Evolutionary conservation across 2,329 filamentous ascomycete genomes (phyloP).

Genomic region (Albophoma yamanashiensis): DNA sequence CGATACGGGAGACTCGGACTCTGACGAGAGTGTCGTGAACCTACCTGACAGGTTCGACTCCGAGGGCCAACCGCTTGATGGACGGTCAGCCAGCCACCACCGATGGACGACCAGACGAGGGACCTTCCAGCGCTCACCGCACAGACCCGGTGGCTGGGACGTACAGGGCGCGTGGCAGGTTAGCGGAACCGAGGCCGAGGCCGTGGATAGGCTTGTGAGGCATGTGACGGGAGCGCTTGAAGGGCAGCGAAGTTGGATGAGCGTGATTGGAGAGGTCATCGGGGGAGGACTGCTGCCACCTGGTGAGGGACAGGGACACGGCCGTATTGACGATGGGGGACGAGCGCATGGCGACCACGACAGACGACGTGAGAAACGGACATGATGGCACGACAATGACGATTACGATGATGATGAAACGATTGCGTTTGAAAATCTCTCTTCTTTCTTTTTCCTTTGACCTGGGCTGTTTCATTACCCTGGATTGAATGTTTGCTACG

Average conservation of each 20-base stretch:
- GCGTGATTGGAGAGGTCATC: constrained; percentile 19
- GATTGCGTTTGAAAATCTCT: constrained; percentile 7
- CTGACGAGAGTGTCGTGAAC: constrained; percentile 28
- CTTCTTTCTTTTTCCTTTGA: no score
- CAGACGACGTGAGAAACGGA: not conserved
- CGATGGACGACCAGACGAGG: constrained; percentile 27
- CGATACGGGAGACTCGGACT: constrained; percentile 11
- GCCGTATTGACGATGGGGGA: constrained; percentile 8
- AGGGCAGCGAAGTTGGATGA: constrained; percentile 19
- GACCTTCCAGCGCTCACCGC: constrained; percentile 28
- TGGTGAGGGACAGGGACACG: constrained; percentile 3
- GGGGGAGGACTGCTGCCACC: constrained; percentile 9
- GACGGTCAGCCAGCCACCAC: constrained; percentile 6
- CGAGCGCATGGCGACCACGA: constrained; percentile 6
- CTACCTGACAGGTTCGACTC: constrained; percentile 37
- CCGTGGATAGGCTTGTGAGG: constrained; percentile 23
- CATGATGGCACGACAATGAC: not conserved
- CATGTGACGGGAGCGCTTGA: constrained; percentile 17
- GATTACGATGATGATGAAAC: constrained; percentile 3
- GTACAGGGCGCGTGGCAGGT: constrained; percentile 34
- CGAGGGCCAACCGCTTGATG: constrained; percentile 28
- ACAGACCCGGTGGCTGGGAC: constrained; percentile 20
- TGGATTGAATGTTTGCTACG: not conserved
- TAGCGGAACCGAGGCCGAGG: constrained; percentile 29
- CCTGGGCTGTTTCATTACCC: not conserved